Conservation (phyloP, 768 basidiomycete species). For the Hygrocybe punicea region DNA sequence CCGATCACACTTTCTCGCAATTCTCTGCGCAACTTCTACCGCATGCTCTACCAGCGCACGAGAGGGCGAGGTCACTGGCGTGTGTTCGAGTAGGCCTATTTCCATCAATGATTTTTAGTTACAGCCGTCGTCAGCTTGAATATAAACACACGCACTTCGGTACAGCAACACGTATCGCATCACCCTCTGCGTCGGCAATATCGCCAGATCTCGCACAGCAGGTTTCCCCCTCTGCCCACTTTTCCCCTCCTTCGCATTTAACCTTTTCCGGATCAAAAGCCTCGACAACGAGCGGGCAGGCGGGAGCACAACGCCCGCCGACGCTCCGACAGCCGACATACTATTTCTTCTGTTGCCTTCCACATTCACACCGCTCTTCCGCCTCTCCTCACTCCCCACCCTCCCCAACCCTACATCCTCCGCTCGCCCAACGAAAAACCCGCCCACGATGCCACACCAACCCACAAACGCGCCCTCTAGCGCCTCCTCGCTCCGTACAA, state of each 20-base stretch:
- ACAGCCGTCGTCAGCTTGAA: not conserved
- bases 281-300: conserved; percentile 2
- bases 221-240: conserved; percentile 17
- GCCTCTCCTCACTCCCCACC: not conserved
- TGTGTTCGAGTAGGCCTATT: conserved; percentile 54
- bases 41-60: conserved; percentile 55
- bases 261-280: conserved; percentile 6
- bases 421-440: conserved; percentile 30
- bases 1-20: conserved; percentile 58
- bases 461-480: conserved; percentile 47
- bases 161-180: conserved; percentile 65
- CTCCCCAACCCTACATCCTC: not conserved
- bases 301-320: not conserved
- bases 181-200: conserved; percentile 63
- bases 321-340: conserved; percentile 16
- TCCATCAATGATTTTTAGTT: conserved; percentile 4
- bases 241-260: not conserved
- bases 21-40: conserved; percentile 52
- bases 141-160: conserved; percentile 41
- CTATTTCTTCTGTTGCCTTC: conserved; percentile 25
- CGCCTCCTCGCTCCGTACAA: conserved; percentile 46
- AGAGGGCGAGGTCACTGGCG: conserved; percentile 51
- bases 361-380: conserved; percentile 6
- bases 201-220: conserved; percentile 58
- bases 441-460: conserved; percentile 48